Evolutionary conservation across 1,139 yeast species (phyloP).

Genomic region (Candida pseudocylindracea): DNA sequence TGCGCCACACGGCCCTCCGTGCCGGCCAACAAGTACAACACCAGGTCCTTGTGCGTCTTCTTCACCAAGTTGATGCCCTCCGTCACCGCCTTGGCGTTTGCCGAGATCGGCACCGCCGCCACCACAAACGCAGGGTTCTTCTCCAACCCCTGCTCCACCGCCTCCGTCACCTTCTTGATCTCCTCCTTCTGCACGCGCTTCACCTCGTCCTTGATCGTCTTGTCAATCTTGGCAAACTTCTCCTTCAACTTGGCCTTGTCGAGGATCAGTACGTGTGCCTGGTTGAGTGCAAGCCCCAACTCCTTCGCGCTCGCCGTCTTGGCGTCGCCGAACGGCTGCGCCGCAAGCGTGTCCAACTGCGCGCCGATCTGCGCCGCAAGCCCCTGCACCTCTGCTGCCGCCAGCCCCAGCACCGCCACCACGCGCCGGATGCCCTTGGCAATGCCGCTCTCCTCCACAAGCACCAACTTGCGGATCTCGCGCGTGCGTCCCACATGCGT

Average conservation of each 20-base stretch:
- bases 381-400: slow-evolving; percentile 78
- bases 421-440: slow-evolving; percentile 98
- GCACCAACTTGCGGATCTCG: slow-evolving; percentile 77
- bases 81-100: slow-evolving; percentile 84
- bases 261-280: slow-evolving; percentile 61
- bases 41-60: slow-evolving; percentile 52
- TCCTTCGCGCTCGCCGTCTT: slow-evolving; percentile 71
- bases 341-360: slow-evolving; percentile 32
- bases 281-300: slow-evolving; percentile 65
- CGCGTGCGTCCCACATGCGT: slow-evolving; percentile 87
- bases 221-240: slow-evolving; percentile 60
- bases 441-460: slow-evolving; percentile 89
- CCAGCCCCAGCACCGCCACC: slow-evolving; percentile 87
- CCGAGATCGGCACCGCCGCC: slow-evolving; percentile 42
- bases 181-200: slow-evolving; percentile 81
- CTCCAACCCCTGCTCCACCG: slow-evolving; percentile 49
- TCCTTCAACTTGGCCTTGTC: slow-evolving; percentile 57
- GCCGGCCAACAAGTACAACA: slow-evolving; percentile 71
- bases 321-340: slow-evolving; percentile 36
- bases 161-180: slow-evolving; percentile 56
- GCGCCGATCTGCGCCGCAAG: slow-evolving; percentile 50
- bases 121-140: slow-evolving; percentile 30
- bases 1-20: slow-evolving; percentile 64
- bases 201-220: slow-evolving; percentile 67
- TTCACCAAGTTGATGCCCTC: slow-evolving; percentile 80